Base-by-base conservation (phyloP, 2,329 filamentous ascomycete genomes). In the Fusarium sp. region DNA sequence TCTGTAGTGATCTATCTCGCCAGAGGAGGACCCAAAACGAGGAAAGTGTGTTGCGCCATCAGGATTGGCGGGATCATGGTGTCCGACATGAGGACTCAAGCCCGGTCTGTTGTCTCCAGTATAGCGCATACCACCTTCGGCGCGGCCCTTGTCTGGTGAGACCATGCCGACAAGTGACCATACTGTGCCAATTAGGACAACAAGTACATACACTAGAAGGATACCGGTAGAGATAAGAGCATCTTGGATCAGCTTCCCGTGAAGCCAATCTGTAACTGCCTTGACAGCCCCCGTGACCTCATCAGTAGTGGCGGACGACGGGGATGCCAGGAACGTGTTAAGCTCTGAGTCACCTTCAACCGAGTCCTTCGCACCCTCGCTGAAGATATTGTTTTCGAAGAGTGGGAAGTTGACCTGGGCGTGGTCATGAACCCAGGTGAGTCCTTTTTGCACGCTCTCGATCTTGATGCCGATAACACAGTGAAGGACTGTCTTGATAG, bases 371-470 rank as follows among this genome's bases (percentile, higher is more conserved):
- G 95, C 93, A 45, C 95, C 94, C 59, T 91, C 84, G 65, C 93
- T 95, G 83, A 98, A 97, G 3, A 93, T 93, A 79, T 97, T 88
- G 76, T 93, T 92, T 31, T 89, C 86, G 68, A 98, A 90, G 59
- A 89, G 82, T 1, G 96, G 96, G 75, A 99, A 92, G 66, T 89
- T 85, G 75, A 99, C 88, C 69, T 96, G 89, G 7, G 96, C 94
- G 79, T 98, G 85, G 74, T 98, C 92, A 77, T 93, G 89, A 16
- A 97, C 93, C 95, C 95, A 99, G 2, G 93, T 97, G n/a, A 98
- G 86, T 18, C 93, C 96, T 78, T 93, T 92, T 80, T 98, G 90
- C 73, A 99, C 90, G 27, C 91, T 89, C 73, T 93, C 90, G 70
- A 98, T 87, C 84, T 98, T 98, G 78, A 97, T 86, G 12, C 92